Percentiles rank a stretch among this genome's conserved stretches.
phyloP scores from a whole-genome alignment of 140 eudicot species.

The Cichorium intybus region DNA sequence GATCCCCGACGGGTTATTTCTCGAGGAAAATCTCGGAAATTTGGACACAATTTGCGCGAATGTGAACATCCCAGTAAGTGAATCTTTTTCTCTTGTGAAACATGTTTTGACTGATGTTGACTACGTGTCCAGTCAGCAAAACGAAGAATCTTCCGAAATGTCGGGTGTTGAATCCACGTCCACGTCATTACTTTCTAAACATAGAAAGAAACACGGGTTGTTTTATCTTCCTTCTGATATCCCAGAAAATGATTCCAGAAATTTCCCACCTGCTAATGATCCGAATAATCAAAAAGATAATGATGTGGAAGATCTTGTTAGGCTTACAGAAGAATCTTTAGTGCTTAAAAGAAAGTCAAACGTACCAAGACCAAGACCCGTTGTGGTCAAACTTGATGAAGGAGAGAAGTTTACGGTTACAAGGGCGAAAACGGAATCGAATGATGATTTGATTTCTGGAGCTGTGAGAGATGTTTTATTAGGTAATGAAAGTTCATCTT shows the following conservation, averaged over 20 bases:
- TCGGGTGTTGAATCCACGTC: slow-evolving; percentile 54
- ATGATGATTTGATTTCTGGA: slow-evolving; percentile 65
- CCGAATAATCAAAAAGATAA: slow-evolving; percentile 30
- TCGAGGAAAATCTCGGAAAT: slow-evolving; percentile 58
- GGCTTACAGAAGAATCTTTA: slow-evolving; percentile 81
- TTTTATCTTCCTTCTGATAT: slow-evolving; percentile 79
- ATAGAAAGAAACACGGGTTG: slow-evolving; percentile 77
- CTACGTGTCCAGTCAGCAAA: slow-evolving; percentile 14
- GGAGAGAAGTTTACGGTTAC: slow-evolving; percentile 38
- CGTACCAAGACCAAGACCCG: slow-evolving; percentile 67
- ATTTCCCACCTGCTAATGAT: slow-evolving; percentile 90
- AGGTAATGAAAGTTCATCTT: slow-evolving; percentile 51
- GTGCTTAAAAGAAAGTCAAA: slow-evolving; percentile 58
- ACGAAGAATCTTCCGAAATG: slow-evolving; percentile 55
- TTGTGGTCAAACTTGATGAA: slow-evolving; percentile 83
- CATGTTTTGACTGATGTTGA: slow-evolving; percentile 28
- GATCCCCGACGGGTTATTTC: slow-evolving; percentile 68
- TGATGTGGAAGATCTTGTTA: slow-evolving; percentile 67
- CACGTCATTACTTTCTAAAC: slow-evolving; percentile 71
- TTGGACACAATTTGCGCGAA: slow-evolving; percentile 73
- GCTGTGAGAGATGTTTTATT: slow-evolving; percentile 81
- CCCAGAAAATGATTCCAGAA: slow-evolving; percentile 38
- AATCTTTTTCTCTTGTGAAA: slow-evolving; percentile 57
- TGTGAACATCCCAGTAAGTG: slow-evolving; percentile 38
- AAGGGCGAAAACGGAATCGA: slow-evolving; percentile 34